These are phyloP conservation scores for Aureoboletus auriporus DNA, from an alignment of 768 basidiomycete genomes.

Conservation along the genomic window DNA sequence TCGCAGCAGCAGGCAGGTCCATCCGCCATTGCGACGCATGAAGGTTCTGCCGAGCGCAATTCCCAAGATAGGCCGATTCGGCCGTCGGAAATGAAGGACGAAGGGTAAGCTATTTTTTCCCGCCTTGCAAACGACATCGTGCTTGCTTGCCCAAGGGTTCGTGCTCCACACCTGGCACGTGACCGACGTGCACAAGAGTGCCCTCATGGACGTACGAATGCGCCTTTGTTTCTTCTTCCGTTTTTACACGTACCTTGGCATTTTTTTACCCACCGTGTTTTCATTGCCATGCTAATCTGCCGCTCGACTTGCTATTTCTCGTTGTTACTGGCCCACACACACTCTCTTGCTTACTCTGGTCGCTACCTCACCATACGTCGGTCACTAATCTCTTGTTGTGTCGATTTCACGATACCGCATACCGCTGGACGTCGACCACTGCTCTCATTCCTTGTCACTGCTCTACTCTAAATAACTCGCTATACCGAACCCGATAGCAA, in stretches of 20 bases:
- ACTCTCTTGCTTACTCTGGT: slow-evolving; percentile 28
- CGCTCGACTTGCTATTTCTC: slow-evolving; percentile 20
- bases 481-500: slow-evolving; percentile 54
- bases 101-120: slow-evolving; percentile 59
- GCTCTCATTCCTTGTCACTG: slow-evolving; percentile 25
- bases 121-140: slow-evolving; percentile 13
- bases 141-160: slow-evolving; percentile 10
- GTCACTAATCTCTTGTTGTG: slow-evolving; percentile 31
- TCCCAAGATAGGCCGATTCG: slow-evolving; percentile 53
- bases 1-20: slow-evolving; percentile 11
- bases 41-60: slow-evolving; percentile 26
- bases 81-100: slow-evolving; percentile 75
- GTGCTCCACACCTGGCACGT: slow-evolving; percentile 6
- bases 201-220: slow-evolving; percentile 24
- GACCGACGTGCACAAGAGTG: slow-evolving; percentile 8
- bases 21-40: slow-evolving; percentile 35
- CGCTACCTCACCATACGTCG: slow-evolving; percentile 33
- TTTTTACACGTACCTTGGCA: slow-evolving; percentile 16
- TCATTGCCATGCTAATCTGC: slow-evolving; percentile 28
- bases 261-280: slow-evolving; percentile 16
- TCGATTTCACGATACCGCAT: slow-evolving; percentile 34
- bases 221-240: slow-evolving; percentile 11
- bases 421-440: slow-evolving; percentile 33
- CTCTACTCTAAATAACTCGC: slow-evolving; percentile 27
- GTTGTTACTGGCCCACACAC: slow-evolving; percentile 20